phyloP scores from a whole-genome alignment of 2,329 filamentous ascomycete species.

The Pezicula rhizophila region DNA sequence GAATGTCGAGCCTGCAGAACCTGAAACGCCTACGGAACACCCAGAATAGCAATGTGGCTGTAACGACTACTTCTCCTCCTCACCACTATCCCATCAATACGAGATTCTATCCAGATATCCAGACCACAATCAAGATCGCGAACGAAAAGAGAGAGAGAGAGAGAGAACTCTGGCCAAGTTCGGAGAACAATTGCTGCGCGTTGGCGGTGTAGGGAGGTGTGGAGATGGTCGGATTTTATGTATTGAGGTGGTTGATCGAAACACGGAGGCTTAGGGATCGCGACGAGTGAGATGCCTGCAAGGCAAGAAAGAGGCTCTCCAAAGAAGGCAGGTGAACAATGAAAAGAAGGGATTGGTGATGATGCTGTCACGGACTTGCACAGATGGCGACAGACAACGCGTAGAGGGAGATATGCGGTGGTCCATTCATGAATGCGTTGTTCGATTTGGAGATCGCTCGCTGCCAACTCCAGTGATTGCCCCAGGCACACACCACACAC shows the following conservation, averaged over 20 bases:
- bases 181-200: neutral
- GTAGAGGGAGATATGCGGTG: neutral
- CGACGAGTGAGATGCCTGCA: neutral
- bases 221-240: neutral
- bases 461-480: neutral
- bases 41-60: constrained; percentile 14
- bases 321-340: neutral
- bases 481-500: too few species aligned
- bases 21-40: constrained; percentile 23
- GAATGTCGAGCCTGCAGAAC: constrained; percentile 21
- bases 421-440: neutral
- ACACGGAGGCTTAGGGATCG: neutral
- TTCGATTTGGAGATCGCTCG: neutral
- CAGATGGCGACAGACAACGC: neutral
- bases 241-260: neutral
- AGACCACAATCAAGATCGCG: neutral
- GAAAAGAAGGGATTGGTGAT: neutral
- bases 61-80: constrained; percentile 6
- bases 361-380: neutral
- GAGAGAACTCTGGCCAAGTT: neutral
- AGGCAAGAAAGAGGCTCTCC: too few species aligned
- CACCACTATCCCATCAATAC: constrained; percentile 13
- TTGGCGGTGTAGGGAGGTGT: neutral
- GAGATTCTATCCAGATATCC: constrained; percentile 2
- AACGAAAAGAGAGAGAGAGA: neutral